These are phyloP conservation scores for Orobanche coerulescens DNA, from an alignment of 257 asterid genomes.

Conservation along the genomic window DNA sequence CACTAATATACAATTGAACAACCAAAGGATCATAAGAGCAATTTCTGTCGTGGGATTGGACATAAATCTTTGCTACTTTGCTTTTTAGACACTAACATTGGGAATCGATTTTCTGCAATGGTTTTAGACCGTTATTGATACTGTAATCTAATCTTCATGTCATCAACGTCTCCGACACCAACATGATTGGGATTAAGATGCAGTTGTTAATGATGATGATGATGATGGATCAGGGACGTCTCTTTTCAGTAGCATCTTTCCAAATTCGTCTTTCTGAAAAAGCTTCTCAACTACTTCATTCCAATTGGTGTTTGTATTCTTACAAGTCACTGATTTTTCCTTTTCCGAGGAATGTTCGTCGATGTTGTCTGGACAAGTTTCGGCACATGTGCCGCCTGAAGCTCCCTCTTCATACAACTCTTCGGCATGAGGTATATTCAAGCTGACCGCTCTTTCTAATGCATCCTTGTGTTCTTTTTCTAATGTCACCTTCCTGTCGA, in stretches of 20 bases:
- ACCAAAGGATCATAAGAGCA: not conserved
- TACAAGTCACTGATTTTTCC: conserved; percentile 20
- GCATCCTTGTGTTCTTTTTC: conserved; percentile 93
- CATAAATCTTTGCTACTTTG: too few species aligned
- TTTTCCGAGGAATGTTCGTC: conserved; percentile 15
- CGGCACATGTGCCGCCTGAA: conserved; percentile 23
- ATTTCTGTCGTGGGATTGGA: too few species aligned
- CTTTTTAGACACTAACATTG: too few species aligned
- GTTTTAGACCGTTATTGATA: too few species aligned
- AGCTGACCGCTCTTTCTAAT: conserved; percentile 71
- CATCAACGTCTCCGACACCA: too few species aligned
- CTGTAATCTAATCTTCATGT: too few species aligned
- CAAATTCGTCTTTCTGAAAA: conserved; percentile 43
- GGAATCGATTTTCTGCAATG: not conserved
- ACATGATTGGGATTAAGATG: too few species aligned
- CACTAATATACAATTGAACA: conserved; percentile 13
- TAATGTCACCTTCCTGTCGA: conserved; percentile 53
- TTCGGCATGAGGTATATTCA: conserved; percentile 86
- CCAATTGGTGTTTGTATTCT: conserved; percentile 61
- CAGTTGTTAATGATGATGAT: too few species aligned
- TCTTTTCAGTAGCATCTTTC: conserved; percentile 33
- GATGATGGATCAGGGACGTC: conserved; percentile 25
- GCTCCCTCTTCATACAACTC: conserved; percentile 36
- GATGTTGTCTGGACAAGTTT: conserved; percentile 7
- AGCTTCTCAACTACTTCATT: conserved; percentile 54